Percentiles rank a stretch among this genome's conserved stretches.
Conservation (phyloP, 106 monocot genomes). For the Dioscorea zingiberensis region DNA sequence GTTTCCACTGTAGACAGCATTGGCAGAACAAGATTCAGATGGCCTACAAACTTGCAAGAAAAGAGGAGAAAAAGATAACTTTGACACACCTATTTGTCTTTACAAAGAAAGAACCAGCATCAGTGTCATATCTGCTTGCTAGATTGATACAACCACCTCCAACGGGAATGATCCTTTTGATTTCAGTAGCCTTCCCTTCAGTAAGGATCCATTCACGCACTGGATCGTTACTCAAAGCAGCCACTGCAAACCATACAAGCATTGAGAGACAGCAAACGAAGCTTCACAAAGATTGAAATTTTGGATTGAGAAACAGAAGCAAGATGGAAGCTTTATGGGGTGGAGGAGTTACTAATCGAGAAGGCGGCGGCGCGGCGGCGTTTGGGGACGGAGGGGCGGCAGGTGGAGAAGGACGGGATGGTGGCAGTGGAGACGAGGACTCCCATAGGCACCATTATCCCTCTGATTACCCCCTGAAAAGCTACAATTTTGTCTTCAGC, state of each 20-base stretch:
- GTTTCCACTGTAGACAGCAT: not conserved
- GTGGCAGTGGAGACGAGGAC: not conserved
- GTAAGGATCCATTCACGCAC: conserved; percentile 87
- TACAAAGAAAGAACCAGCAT: conserved; percentile 79
- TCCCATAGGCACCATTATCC: conserved; percentile 4
- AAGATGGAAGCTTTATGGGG: too few relatives aligned
- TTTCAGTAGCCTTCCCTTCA: conserved; percentile 75
- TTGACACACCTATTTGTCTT: conserved; percentile 74
- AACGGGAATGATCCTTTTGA: conserved; percentile 58
- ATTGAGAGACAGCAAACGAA: conserved; percentile 2
- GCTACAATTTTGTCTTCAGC: too few relatives aligned
- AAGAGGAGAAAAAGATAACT: not conserved
- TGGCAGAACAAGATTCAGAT: too few relatives aligned
- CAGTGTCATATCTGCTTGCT: conserved; percentile 80
- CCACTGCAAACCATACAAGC: conserved; percentile 39
- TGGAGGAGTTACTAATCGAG: conserved; percentile 7
- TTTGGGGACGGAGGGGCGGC: not conserved
- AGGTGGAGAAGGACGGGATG: not conserved
- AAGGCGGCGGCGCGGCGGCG: not conserved
- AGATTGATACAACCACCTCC: conserved; percentile 92
- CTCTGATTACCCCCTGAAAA: too few relatives aligned
- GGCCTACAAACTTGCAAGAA: too few relatives aligned
- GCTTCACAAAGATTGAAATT: not conserved
- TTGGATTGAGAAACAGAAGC: too few relatives aligned
- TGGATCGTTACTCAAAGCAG: conserved; percentile 60